phyloP scores from a whole-genome alignment of 1,139 yeast genomes.

The Eremothecium gossypii region DNA sequence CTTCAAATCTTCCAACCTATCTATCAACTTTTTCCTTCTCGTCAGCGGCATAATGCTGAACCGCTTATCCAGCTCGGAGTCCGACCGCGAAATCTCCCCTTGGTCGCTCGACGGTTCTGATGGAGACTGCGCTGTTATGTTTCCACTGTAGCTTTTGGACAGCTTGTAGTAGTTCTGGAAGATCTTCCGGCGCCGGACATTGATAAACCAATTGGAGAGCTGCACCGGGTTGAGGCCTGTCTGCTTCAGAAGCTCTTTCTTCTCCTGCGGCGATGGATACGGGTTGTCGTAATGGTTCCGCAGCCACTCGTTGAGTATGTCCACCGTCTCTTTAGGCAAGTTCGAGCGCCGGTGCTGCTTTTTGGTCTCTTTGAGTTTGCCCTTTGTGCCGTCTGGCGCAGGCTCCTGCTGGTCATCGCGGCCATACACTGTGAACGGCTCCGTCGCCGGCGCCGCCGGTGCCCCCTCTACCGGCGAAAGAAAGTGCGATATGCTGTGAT shows the following conservation, averaged over 20 bases:
- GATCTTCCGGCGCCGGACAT: conserved; percentile 82
- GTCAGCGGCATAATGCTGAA: conserved; percentile 24
- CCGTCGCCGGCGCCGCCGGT: no score
- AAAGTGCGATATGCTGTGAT: conserved; percentile 1
- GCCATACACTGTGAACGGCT: no score
- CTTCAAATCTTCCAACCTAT: conserved; percentile 31
- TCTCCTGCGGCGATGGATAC: conserved; percentile 87
- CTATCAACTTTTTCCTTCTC: conserved; percentile 33
- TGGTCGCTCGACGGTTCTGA: conserved; percentile 9
- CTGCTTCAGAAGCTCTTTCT: conserved; percentile 63
- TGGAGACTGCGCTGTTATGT: conserved; percentile 10
- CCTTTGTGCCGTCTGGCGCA: no score
- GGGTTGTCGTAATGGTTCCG: conserved; percentile 83
- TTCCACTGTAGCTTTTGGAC: conserved; percentile 15
- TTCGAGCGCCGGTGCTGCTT: conserved; percentile 44
- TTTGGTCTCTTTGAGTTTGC: background rate
- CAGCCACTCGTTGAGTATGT: conserved; percentile 74
- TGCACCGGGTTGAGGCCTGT: conserved; percentile 91
- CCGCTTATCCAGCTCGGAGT: conserved; percentile 19
- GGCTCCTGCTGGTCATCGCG: no score
- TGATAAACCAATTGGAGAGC: conserved; percentile 92
- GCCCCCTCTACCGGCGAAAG: background rate
- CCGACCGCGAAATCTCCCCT: conserved; percentile 10
- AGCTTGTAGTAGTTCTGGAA: conserved; percentile 29
- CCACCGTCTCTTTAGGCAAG: conserved; percentile 83